Evolutionary conservation across 192 early-diverging fungal genomes (phyloP).

Genomic region (Linnemannia exigua): DNA sequence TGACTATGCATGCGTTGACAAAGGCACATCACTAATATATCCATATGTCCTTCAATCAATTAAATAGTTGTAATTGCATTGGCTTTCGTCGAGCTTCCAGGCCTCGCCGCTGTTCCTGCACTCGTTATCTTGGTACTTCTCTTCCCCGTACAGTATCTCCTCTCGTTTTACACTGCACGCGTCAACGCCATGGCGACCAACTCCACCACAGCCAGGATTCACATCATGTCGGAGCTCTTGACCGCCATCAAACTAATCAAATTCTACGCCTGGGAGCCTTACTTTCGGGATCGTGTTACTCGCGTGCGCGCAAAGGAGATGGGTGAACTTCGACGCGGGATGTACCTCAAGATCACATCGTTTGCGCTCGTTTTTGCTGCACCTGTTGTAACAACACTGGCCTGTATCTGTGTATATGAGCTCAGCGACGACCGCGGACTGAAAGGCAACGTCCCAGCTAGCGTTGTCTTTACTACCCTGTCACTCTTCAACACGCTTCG

Average conservation of each 20-base stretch:
- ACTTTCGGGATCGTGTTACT: conserved; percentile 72
- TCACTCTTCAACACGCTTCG: conserved; percentile 80
- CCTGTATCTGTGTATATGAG: conserved; percentile 56
- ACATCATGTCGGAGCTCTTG: conserved; percentile 80
- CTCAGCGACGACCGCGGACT: conserved; percentile 57
- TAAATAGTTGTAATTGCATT: conserved; percentile 65
- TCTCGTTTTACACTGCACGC: conserved; percentile 66
- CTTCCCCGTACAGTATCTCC: conserved; percentile 73
- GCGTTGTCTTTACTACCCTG: conserved; percentile 71
- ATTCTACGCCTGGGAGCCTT: conserved; percentile 81
- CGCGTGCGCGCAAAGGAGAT: conserved; percentile 72
- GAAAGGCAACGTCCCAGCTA: conserved; percentile 58
- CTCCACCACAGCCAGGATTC: conserved; percentile 74
- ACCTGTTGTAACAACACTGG: conserved; percentile 65
- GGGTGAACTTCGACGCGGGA: conserved; percentile 58
- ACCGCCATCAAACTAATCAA: conserved; percentile 85
- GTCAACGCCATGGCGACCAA: conserved; percentile 65
- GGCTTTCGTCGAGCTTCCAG: conserved; percentile 65
- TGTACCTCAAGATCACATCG: conserved; percentile 69
- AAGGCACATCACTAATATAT: too few species aligned
- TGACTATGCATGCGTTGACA: background rate
- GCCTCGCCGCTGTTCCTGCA: conserved; percentile 67
- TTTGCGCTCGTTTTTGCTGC: conserved; percentile 76
- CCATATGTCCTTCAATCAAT: background rate
- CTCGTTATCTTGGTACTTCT: conserved; percentile 50